phyloP scores from a whole-genome alignment of 371 early-diverging fungal genomes.

The Coemansia sp. region DNA sequence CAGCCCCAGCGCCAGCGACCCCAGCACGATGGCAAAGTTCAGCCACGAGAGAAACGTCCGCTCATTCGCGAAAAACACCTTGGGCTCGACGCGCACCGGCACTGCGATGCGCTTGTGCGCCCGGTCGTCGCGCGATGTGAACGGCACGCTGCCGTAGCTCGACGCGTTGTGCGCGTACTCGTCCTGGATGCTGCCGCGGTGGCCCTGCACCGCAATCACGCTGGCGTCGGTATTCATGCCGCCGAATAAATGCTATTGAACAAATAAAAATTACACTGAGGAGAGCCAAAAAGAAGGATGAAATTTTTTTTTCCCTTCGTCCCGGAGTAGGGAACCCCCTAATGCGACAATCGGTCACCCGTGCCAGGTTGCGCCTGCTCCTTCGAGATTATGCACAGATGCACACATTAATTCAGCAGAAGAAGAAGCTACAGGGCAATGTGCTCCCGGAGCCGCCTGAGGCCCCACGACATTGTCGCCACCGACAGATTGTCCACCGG shows the following conservation, averaged over 20 bases:
- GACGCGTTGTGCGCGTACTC: background rate
- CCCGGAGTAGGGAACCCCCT: background rate
- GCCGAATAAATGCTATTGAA: background rate
- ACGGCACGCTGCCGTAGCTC: conserved; percentile 40
- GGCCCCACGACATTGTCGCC: conserved; percentile 42
- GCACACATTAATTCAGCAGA: background rate
- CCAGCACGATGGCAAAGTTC: conserved; percentile 72
- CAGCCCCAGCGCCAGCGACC: conserved; percentile 75
- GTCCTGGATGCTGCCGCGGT: conserved; percentile 15
- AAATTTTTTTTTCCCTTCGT: background rate
- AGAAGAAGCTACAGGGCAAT: background rate
- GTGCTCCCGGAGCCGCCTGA: conserved; percentile 10
- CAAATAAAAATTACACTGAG: background rate
- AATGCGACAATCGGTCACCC: background rate
- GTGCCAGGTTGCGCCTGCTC: background rate
- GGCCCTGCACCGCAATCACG: conserved; percentile 46
- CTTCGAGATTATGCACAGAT: background rate
- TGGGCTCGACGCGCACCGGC: conserved; percentile 96
- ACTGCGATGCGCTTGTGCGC: conserved; percentile 65
- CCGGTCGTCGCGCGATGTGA: conserved; percentile 49
- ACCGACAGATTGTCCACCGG: conserved; percentile 37
- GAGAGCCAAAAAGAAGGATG: conserved; percentile 5
- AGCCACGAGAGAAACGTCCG: conserved; percentile 96
- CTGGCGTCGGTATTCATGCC: conserved; percentile 44
- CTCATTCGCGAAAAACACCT: conserved; percentile 99